Conservation (phyloP, 2,329 filamentous ascomycete species). For the Gyromitra esculenta region DNA sequence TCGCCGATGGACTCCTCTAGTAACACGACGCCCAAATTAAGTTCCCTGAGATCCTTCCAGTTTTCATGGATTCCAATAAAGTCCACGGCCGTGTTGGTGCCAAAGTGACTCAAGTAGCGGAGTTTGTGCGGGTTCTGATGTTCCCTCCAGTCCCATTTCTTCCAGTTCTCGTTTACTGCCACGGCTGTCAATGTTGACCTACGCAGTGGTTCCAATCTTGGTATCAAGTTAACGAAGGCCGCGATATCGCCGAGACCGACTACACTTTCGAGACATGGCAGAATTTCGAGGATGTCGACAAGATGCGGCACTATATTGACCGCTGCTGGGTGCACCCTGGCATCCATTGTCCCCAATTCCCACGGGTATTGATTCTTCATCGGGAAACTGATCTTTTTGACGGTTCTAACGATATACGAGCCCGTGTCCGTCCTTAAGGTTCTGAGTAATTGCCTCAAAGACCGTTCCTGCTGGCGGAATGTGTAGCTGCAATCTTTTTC, state of each 20-base stretch:
- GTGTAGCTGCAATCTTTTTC: neutral
- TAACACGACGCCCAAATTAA: neutral
- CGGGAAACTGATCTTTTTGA: neutral
- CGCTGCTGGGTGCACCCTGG: neutral
- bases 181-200: neutral
- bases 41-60: neutral
- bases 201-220: neutral
- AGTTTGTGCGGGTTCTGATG: neutral
- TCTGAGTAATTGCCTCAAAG: neutral
- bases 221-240: neutral
- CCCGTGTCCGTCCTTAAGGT: neutral
- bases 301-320: neutral
- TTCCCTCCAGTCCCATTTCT: neutral
- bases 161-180: neutral
- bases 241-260: neutral
- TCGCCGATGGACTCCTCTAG: neutral
- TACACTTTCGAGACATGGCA: neutral
- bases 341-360: neutral
- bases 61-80: neutral
- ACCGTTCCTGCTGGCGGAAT: neutral
- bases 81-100: neutral
- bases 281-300: neutral
- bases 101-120: neutral
- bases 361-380: neutral
- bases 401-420: neutral